Evolutionary conservation across 805 yeast genomes (phyloP), one percentile per base, ranked within the genome.

Genomic region (Pichia scutulata): DNA sequence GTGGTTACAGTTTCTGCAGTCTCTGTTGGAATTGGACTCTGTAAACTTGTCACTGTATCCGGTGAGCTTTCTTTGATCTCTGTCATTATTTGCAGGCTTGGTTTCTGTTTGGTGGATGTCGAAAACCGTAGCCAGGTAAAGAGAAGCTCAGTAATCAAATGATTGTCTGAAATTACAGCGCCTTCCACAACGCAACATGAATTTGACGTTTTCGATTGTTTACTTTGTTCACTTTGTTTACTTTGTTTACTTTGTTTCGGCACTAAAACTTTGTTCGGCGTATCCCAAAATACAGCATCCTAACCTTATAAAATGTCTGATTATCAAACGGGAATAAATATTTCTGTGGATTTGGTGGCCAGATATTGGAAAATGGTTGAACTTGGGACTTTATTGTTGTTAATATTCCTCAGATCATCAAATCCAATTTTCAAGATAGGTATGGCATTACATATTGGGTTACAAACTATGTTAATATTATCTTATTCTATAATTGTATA

Each of bases 371-470:
- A 39, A 12, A 45, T 46, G 33, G 46, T 47, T 1, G 42, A 55
- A 13, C 58, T 55, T 40, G 40, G 47, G 1, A 18, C 59, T 1
- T 23, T 59, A 6, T 25, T 39, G 1, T 33, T 49, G 9, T 39
- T 55, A 9, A n/a, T 62, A 23, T 6, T 62, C 1, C 39, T 66
- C 4, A 56, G 58, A 7, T 51, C 53, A 2, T 25, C 60, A 13
- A 62, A 60, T 45, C 64, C 64, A 5, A 22, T 66, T 8, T 54
- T 57, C 25, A 64, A 61, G 51, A 61, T 66, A 7, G 53, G 62
- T 13, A 22, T 66, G 39, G 70, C 69, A 2, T 41, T 59, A 16
- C 63, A 62, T 48, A 49, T 54, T 7, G 70, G 67, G 2, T 41
- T 62, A 18, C 58, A 56, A 21, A 43, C 51, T 3, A 53, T 61